Conservation (phyloP, 2,329 filamentous ascomycete species). For the Fusarium sp. region DNA sequence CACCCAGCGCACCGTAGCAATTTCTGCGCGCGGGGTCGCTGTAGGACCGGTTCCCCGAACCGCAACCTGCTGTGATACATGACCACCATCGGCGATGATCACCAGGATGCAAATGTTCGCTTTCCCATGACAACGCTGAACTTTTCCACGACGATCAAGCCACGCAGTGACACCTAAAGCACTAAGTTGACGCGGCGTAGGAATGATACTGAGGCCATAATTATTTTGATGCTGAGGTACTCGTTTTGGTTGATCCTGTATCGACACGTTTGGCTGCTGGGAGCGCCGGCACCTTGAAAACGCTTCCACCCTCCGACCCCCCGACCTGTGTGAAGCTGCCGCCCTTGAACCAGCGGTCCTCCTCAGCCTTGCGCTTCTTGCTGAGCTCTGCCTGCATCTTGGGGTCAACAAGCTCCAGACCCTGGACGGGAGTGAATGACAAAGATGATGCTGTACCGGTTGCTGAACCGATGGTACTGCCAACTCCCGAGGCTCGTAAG, state of each 20-base stretch:
- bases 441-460: slow-evolving; percentile 86
- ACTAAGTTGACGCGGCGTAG: neutral
- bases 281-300: slow-evolving; percentile 84
- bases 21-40: neutral
- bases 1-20: neutral
- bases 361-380: slow-evolving; percentile 91
- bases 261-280: slow-evolving; percentile 76
- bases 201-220: neutral
- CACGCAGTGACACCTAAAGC: neutral
- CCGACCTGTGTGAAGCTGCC: slow-evolving; percentile 95
- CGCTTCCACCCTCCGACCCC: slow-evolving; percentile 59
- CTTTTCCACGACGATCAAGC: slow-evolving; percentile 26
- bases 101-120: slow-evolving; percentile 30
- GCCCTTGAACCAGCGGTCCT: slow-evolving; percentile 96
- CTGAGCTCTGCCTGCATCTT: slow-evolving; percentile 88
- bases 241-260: slow-evolving; percentile 50
- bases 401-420: slow-evolving; percentile 93
- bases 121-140: slow-evolving; percentile 18
- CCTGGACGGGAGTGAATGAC: slow-evolving; percentile 94
- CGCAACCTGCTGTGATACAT: slow-evolving; percentile 6
- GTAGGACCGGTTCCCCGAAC: slow-evolving; percentile 1
- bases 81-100: slow-evolving; percentile 16
- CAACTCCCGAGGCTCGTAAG: slow-evolving; percentile 83
- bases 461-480: slow-evolving; percentile 67
- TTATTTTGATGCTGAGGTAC: slow-evolving; percentile 42